Evolutionary conservation across 1,284 basidiomycete species (phyloP).

Genomic region (Malassezia restricta): DNA sequence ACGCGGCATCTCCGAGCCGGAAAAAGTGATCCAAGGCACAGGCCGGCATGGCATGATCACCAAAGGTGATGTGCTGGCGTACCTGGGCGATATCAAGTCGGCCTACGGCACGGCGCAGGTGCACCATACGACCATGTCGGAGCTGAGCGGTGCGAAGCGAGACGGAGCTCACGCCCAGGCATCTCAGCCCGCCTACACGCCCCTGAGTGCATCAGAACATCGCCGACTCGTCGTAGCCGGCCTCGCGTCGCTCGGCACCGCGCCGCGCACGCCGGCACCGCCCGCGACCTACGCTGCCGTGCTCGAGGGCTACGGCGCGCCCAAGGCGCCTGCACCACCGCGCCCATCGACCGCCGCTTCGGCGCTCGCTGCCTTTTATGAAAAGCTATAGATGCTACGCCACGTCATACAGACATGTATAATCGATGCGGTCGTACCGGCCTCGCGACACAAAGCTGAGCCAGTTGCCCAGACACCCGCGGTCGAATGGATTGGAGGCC

Average conservation of each 20-base stretch:
- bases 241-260: too few species aligned
- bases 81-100: constrained; percentile 38
- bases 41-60: constrained; percentile 47
- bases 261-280: too few species aligned
- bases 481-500: constrained; percentile 81
- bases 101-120: constrained; percentile 26
- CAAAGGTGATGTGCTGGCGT: constrained; percentile 48
- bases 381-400: constrained; percentile 11
- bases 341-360: too few species aligned
- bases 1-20: constrained; percentile 38
- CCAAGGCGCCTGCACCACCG: too few species aligned
- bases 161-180: neutral
- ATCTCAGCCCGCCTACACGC: too few species aligned
- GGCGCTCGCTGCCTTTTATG: neutral
- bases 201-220: too few species aligned
- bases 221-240: too few species aligned
- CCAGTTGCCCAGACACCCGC: constrained; percentile 73
- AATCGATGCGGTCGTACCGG: constrained; percentile 72
- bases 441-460: constrained; percentile 78
- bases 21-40: constrained; percentile 46
- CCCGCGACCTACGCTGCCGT: too few species aligned
- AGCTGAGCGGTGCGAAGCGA: neutral
- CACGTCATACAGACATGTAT: constrained; percentile 76
- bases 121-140: constrained; percentile 9
- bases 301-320: too few species aligned